Percentiles rank a stretch among this genome's conserved stretches.
Evolutionary conservation across 345 rosid genomes (phyloP).

Genomic region (Citrus glauca): DNA sequence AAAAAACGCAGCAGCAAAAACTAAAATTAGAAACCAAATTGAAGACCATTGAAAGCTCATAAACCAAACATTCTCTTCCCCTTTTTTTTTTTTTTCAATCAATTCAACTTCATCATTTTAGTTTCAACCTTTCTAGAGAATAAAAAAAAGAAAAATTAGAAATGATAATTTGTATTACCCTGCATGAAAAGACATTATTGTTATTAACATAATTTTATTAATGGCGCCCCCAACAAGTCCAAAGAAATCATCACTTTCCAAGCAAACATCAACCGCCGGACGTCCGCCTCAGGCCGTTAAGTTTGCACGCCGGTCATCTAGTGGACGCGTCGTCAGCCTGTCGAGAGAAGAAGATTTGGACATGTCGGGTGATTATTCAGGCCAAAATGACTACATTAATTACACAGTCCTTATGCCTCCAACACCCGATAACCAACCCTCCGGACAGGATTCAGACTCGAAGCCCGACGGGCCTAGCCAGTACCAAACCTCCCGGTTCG

Average conservation of each 20-base stretch:
- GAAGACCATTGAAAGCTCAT: constrained; percentile 17
- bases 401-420: constrained; percentile 96
- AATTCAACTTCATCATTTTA: constrained; percentile 3
- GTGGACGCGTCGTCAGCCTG: constrained; percentile 63
- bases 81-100: background rate
- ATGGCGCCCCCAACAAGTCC: constrained; percentile 36
- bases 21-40: constrained; percentile 20
- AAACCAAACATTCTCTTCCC: background rate
- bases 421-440: constrained; percentile 90
- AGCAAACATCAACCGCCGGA: constrained; percentile 38
- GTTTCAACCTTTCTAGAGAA: too few relatives aligned
- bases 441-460: constrained; percentile 24
- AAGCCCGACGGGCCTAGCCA: constrained; percentile 26
- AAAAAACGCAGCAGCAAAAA: constrained; percentile 12
- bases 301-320: constrained; percentile 59
- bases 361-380: constrained; percentile 56
- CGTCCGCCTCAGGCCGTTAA: constrained; percentile 64
- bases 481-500: constrained; percentile 23
- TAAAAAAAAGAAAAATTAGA: background rate
- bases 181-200: constrained; percentile 1
- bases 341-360: constrained; percentile 79
- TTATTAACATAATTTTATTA: background rate
- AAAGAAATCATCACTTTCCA: constrained; percentile 35
- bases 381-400: constrained; percentile 73
- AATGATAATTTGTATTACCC: background rate